phyloP scores from a whole-genome alignment of 2,329 filamentous ascomycete species.

The Colletotrichum caudatum region DNA sequence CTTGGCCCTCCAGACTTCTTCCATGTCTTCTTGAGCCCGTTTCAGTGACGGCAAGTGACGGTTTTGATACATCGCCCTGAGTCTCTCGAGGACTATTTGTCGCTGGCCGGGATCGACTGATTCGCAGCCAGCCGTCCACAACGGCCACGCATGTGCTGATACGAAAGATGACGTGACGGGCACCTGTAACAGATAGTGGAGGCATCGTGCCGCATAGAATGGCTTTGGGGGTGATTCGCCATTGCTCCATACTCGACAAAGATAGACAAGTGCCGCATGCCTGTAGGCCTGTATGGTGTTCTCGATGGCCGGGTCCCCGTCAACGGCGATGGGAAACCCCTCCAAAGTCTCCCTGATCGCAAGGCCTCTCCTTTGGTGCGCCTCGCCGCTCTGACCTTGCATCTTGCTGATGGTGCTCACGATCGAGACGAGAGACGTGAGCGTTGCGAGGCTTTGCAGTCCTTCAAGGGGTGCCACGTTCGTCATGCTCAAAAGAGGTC shows the following conservation, averaged over 20 bases:
- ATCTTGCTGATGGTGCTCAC: slow-evolving; percentile 47
- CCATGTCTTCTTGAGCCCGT: slow-evolving; percentile 48
- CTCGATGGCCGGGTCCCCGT: slow-evolving; percentile 41
- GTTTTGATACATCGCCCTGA: slow-evolving; percentile 47
- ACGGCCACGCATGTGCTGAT: slow-evolving; percentile 49
- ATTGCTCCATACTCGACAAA: slow-evolving; percentile 48
- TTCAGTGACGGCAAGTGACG: slow-evolving; percentile 48
- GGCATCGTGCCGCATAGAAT: slow-evolving; percentile 45
- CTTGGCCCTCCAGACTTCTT: slow-evolving; percentile 49
- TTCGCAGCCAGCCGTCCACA: slow-evolving; percentile 51
- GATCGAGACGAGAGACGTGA: slow-evolving; percentile 44
- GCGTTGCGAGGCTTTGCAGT: slow-evolving; percentile 42
- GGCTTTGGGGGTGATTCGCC: slow-evolving; percentile 42
- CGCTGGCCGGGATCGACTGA: slow-evolving; percentile 45
- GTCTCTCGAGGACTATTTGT: slow-evolving; percentile 44
- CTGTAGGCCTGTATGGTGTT: slow-evolving; percentile 49
- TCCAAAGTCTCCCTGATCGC: slow-evolving; percentile 4
- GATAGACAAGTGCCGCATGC: slow-evolving; percentile 50
- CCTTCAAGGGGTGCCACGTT: slow-evolving; percentile 44
- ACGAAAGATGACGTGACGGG: slow-evolving; percentile 47
- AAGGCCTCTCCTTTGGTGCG: slow-evolving; percentile 7
- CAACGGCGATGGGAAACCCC: neutral
- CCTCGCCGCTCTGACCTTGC: slow-evolving; percentile 40
- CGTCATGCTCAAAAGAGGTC: slow-evolving; percentile 46
- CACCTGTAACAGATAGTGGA: slow-evolving; percentile 46